These are phyloP conservation scores for Aquilaria sinensis DNA, from an alignment of 345 rosid genomes.

Conservation along the genomic window DNA sequence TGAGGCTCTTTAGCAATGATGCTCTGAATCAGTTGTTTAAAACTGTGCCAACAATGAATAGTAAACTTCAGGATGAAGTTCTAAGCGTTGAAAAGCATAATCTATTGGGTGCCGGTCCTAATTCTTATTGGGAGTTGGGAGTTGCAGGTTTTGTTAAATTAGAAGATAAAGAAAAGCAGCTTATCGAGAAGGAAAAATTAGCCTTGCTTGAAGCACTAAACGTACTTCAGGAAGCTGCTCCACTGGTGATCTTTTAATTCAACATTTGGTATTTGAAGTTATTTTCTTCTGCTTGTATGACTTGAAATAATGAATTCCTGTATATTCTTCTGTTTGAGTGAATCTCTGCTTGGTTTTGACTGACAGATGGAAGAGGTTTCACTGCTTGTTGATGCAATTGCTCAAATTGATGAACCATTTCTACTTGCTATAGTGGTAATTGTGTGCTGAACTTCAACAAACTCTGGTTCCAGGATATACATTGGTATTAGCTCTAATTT, in stretches of 20 bases:
- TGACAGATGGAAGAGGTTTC: constrained; percentile 95
- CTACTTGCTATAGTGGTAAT: constrained; percentile 98
- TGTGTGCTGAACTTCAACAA: constrained; percentile 97
- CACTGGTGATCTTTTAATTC: constrained; percentile 73
- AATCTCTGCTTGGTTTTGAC: constrained; percentile 27
- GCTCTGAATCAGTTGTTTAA: constrained; percentile 40
- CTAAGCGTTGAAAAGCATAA: constrained; percentile 17
- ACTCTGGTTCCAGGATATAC: constrained; percentile 95
- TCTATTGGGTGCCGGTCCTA: constrained; percentile 18
- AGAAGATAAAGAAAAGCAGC: constrained; percentile 64
- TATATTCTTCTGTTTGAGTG: constrained; percentile 26
- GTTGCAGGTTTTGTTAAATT: constrained; percentile 56
- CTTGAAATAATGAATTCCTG: constrained; percentile 12
- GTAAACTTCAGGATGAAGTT: constrained; percentile 21
- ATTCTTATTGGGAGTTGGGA: constrained; percentile 18
- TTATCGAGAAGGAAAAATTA: constrained; percentile 63
- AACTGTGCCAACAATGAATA: constrained; percentile 17
- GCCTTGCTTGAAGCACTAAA: constrained; percentile 53
- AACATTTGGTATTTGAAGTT: constrained; percentile 45
- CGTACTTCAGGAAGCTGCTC: constrained; percentile 77
- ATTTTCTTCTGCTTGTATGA: constrained; percentile 20
- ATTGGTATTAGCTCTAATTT: constrained; percentile 93
- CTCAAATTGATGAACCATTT: constrained; percentile 95
- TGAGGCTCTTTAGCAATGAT: constrained; percentile 47
- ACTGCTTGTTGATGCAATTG: constrained; percentile 76